Percentiles rank a stretch among this genome's conserved stretches.
Evolutionary conservation across 129 eudicot species (phyloP).

Genomic region (Logfia minima): DNA sequence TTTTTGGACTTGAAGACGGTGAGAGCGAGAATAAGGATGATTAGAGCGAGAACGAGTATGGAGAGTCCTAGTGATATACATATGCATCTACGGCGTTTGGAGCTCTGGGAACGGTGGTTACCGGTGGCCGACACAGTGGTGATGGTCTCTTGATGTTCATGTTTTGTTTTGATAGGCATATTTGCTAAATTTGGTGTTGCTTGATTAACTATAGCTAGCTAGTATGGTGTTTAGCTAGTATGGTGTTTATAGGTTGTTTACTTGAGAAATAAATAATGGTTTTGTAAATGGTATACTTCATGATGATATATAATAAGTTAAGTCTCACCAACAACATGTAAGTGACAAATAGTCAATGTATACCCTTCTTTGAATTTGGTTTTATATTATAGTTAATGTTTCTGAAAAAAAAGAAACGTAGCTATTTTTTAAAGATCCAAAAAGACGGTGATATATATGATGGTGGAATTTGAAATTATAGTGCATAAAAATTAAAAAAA

Average conservation of each 20-base stretch:
- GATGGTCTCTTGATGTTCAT: not conserved
- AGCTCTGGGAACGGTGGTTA: not conserved
- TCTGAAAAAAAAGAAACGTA: too few species aligned
- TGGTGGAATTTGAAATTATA: too few species aligned
- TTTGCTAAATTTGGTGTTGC: not conserved
- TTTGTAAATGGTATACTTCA: too few species aligned
- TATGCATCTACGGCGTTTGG: slow-evolving; percentile 30
- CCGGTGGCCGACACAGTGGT: slow-evolving; percentile 17
- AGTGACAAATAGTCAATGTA: not conserved
- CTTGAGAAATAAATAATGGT: too few species aligned
- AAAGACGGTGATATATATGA: too few species aligned
- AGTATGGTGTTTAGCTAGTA: not conserved
- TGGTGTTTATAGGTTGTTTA: too few species aligned
- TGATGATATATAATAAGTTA: too few species aligned
- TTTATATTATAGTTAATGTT: too few species aligned
- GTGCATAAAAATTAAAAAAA: too few species aligned
- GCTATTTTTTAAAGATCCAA: too few species aligned
- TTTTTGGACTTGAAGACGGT: slow-evolving; percentile 71
- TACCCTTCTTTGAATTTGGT: not conserved
- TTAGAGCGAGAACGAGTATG: slow-evolving; percentile 32
- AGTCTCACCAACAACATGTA: too few species aligned
- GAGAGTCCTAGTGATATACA: slow-evolving; percentile 28
- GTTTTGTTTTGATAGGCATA: slow-evolving; percentile 30
- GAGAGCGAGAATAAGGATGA: slow-evolving; percentile 53
- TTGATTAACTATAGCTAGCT: not conserved